These are phyloP conservation scores for Cylindrodendrum hubeiense DNA, from an alignment of 2,329 filamentous ascomycete species.

Conservation along the genomic window DNA sequence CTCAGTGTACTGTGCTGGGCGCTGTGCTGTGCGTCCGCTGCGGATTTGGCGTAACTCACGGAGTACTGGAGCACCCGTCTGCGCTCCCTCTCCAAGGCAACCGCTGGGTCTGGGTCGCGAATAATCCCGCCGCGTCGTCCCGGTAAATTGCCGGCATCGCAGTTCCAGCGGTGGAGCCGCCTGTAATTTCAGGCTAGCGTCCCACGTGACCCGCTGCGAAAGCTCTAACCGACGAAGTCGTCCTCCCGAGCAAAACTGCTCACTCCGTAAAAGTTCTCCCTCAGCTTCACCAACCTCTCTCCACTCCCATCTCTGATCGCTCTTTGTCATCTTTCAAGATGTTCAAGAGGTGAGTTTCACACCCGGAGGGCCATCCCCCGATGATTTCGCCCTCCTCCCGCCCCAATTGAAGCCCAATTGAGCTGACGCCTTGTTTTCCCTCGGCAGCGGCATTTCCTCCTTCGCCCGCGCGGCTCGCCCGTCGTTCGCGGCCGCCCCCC, in stretches of 20 bases:
- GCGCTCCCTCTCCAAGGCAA: slow-evolving; percentile 22
- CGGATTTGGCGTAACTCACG: slow-evolving; percentile 9
- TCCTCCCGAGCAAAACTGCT: slow-evolving; percentile 62
- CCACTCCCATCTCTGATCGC: slow-evolving; percentile 71
- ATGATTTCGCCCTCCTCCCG: slow-evolving; percentile 35
- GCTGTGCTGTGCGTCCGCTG: slow-evolving; percentile 2
- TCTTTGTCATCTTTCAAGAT: slow-evolving; percentile 80
- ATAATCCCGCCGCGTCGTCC: slow-evolving; percentile 43
- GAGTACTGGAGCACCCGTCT: not conserved
- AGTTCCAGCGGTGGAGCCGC: slow-evolving; percentile 35
- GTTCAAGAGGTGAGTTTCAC: slow-evolving; percentile 80
- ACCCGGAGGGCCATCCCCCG: slow-evolving; percentile 45
- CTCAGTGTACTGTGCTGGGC: not conserved
- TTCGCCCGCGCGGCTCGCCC: slow-evolving; percentile 73
- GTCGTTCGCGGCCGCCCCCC: slow-evolving; percentile 68
- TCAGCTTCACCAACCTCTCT: slow-evolving; percentile 65
- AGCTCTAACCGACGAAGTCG: slow-evolving; percentile 60
- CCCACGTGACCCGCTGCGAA: slow-evolving; percentile 55
- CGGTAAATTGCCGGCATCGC: slow-evolving; percentile 49
- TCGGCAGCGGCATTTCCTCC: slow-evolving; percentile 74
- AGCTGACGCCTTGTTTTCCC: slow-evolving; percentile 50
- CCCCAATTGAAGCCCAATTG: slow-evolving; percentile 65
- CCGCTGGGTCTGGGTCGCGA: slow-evolving; percentile 35
- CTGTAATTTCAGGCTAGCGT: slow-evolving; percentile 47
- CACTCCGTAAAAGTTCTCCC: slow-evolving; percentile 63